Evolutionary conservation across 108 stramenopile species (phyloP).

Genomic region (Skeletonema grethae): DNA sequence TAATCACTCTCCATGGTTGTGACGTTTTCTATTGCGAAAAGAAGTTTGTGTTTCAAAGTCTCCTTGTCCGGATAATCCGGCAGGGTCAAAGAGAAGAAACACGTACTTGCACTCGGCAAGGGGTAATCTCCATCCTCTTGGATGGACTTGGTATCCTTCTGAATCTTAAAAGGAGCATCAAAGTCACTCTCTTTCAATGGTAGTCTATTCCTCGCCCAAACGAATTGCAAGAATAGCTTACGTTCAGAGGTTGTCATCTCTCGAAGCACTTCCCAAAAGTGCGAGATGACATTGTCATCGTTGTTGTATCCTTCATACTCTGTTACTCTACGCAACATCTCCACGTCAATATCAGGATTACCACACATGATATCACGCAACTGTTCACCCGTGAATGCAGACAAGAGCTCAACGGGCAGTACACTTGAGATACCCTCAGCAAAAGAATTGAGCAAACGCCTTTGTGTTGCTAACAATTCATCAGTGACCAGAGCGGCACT

Average conservation of each 20-base stretch:
- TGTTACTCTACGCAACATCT: conserved; percentile 81
- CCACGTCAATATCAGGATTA: conserved; percentile 94
- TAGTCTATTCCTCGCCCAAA: conserved; percentile 95
- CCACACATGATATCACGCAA: conserved; percentile 90
- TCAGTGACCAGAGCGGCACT: neutral
- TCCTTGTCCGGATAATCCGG: conserved; percentile 89
- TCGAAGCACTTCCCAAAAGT: conserved; percentile 93
- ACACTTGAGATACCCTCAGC: conserved; percentile 91
- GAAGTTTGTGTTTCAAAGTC: conserved; percentile 79
- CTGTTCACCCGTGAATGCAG: conserved; percentile 87
- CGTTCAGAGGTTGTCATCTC: conserved; percentile 89
- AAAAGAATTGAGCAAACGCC: conserved; percentile 81
- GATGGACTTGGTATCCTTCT: conserved; percentile 55
- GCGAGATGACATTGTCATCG: conserved; percentile 72
- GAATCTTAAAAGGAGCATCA: conserved; percentile 93
- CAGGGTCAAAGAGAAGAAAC: conserved; percentile 95
- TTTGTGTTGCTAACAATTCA: conserved; percentile 57
- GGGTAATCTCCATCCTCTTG: conserved; percentile 72
- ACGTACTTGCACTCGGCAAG: conserved; percentile 95
- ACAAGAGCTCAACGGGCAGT: conserved; percentile 88
- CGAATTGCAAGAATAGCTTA: conserved; percentile 93
- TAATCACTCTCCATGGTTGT: conserved; percentile 98
- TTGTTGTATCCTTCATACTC: conserved; percentile 94
- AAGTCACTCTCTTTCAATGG: conserved; percentile 88
- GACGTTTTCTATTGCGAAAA: conserved; percentile 94